Base-by-base conservation (phyloP, 768 basidiomycete genomes). In the Lentinula raphanica region DNA sequence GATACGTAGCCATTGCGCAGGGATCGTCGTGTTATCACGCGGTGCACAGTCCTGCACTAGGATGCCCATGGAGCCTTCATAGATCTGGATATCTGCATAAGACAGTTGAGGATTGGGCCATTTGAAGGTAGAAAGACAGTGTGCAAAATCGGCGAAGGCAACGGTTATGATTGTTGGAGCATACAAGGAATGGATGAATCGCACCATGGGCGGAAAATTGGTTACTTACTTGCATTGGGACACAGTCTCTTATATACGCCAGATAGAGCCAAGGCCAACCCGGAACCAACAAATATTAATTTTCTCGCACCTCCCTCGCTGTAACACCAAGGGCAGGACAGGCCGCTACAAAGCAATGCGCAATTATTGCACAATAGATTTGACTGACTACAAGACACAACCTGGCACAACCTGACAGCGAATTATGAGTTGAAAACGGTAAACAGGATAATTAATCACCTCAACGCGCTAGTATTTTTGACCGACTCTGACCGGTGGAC, bases 1-100 rank as follows among this genome's bases (percentile, higher is more conserved):
- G 15, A 63, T 36, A 3, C 62, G 62, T 31, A 63, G 54, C 62
- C 62, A 63, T 25, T 63, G 62, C 21, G 62, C 62, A 15, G 60
- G 49, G 15, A 61, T 42, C 3, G 60, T 63, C 3, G 60, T 50
- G 36, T 32, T 31, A 12, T 63, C 60, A 5, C 60, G 38, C 23
- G 32, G 6, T 5, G 28, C 25, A 31, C 62, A 63, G 13, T 17
- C 35, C 40, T 36, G 21, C 12, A 23, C 13, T 6, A 38, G 17
- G 35, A 39, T 36, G 32, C 21, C 11, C 36, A 36, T 19, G 17
- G 32, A 17, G 12, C 35, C 51, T 23, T 53, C 51, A 27, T 38
- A 53, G 12, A 53, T 19, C 28, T 53, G 51, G n/a, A 5, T 21
- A 40, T 53, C 51, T 12, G 36, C 51, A 25, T 53, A 53, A 11